Percentiles rank a stretch among this genome's conserved stretches.
Conservation (phyloP, 208 protist genomes). For the Phytomonas sp. region DNA sequence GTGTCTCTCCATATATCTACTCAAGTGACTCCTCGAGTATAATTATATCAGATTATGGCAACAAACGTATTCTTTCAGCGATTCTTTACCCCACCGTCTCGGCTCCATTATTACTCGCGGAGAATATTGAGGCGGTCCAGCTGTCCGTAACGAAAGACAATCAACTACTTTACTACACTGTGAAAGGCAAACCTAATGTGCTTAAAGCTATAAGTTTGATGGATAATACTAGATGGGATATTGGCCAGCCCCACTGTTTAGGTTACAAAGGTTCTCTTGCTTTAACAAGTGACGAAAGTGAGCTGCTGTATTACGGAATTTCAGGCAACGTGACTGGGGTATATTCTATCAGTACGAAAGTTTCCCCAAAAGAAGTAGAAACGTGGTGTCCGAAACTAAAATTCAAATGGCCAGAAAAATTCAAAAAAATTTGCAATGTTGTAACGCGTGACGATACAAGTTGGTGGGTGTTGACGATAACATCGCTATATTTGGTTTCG, state of each 20-base stretch:
- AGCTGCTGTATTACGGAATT: slow-evolving; percentile 13
- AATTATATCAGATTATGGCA: slow-evolving; percentile 14
- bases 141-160: slow-evolving; percentile 1
- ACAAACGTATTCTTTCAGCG: slow-evolving; percentile 7
- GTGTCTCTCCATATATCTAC: background rate
- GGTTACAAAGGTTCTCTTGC: slow-evolving; percentile 7
- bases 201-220: background rate
- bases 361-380: background rate
- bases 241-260: background rate
- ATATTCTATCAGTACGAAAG: slow-evolving; percentile 2
- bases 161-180: background rate
- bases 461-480: background rate
- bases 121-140: slow-evolving; percentile 1
- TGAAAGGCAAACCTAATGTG: background rate
- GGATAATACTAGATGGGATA: background rate
- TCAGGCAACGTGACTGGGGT: slow-evolving; percentile 3
- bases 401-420: background rate
- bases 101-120: background rate
- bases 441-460: background rate
- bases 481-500: slow-evolving; percentile 2
- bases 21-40: background rate
- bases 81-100: background rate
- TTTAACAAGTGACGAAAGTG: slow-evolving; percentile 9
- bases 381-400: background rate
- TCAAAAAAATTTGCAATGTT: background rate